Conservation (phyloP, 2,329 filamentous ascomycete genomes). For the Paecilomyces variotii region DNA sequence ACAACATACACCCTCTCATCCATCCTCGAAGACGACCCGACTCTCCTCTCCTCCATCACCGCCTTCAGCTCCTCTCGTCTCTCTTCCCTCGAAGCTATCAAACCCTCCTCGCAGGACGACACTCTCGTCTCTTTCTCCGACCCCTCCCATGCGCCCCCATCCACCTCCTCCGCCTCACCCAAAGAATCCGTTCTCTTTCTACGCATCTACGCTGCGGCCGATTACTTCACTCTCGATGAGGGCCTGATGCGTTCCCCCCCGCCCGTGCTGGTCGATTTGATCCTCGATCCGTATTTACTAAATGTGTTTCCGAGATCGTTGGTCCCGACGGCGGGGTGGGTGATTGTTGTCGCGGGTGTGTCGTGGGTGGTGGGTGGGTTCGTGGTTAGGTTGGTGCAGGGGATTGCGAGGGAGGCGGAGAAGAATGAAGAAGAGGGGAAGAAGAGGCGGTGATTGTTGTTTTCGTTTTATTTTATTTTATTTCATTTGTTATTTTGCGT, state of each 20-base stretch:
- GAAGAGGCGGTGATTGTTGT: neutral
- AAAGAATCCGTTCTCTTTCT: conserved; percentile 58
- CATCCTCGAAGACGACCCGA: conserved; percentile 51
- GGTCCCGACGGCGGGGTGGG: conserved; percentile 61
- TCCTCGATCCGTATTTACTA: conserved; percentile 77
- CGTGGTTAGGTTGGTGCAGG: conserved; percentile 17
- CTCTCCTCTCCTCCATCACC: conserved; percentile 58
- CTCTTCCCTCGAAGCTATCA: conserved; percentile 13
- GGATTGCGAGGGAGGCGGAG: conserved; percentile 9
- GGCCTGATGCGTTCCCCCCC: conserved; percentile 68
- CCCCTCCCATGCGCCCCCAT: conserved; percentile 5
- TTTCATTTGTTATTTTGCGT: no score
- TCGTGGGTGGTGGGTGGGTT: conserved; percentile 40
- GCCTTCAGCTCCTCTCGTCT: conserved; percentile 51
- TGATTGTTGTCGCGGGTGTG: conserved; percentile 51
- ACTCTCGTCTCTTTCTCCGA: conserved; percentile 8
- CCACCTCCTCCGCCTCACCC: conserved; percentile 7
- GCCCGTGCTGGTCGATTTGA: conserved; percentile 67
- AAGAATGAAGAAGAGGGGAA: neutral
- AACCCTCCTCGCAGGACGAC: conserved; percentile 1
- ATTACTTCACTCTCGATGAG: conserved; percentile 71
- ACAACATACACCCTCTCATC: conserved; percentile 54
- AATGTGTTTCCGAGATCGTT: conserved; percentile 76
- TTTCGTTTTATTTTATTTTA: no score
- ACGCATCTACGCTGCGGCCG: conserved; percentile 66